Conservation (phyloP, 495 filamentous ascomycete genomes). For the Choiromyces venosus region DNA sequence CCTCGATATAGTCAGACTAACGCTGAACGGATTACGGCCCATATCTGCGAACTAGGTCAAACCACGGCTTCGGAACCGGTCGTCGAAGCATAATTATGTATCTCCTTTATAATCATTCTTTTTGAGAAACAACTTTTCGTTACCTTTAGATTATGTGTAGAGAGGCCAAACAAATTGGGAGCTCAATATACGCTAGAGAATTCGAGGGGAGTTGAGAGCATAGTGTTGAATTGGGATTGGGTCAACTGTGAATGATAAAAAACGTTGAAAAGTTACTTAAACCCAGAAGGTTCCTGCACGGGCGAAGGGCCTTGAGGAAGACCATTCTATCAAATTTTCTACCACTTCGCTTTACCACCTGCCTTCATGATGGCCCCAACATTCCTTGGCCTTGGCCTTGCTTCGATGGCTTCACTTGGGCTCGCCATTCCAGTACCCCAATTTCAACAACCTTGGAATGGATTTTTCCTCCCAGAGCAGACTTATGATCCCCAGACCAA, state of each 20-base stretch:
- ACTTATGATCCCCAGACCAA: neutral
- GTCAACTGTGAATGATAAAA: neutral
- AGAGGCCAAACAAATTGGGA: neutral
- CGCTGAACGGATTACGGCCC: no score
- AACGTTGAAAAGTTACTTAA: neutral
- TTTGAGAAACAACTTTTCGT: no score
- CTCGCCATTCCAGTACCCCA: conserved; percentile 20
- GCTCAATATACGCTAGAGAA: neutral
- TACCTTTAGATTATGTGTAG: neutral
- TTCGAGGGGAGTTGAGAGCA: neutral
- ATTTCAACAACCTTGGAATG: conserved; percentile 23
- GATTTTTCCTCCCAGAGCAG: conserved; percentile 28
- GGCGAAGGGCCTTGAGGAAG: neutral
- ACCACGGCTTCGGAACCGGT: no score
- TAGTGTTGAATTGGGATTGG: neutral
- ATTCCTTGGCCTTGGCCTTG: conserved; percentile 5
- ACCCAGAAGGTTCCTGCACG: neutral
- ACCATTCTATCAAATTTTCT: neutral
- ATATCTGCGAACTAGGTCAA: no score
- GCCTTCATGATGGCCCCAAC: neutral
- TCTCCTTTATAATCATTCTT: no score
- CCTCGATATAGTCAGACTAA: no score
- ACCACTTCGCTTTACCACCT: neutral
- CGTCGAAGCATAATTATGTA: no score
- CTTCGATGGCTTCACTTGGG: conserved; percentile 7